These are phyloP conservation scores for Phytophthora pistaciae DNA, from an alignment of 352 stramenopile genomes.

Conservation along the genomic window DNA sequence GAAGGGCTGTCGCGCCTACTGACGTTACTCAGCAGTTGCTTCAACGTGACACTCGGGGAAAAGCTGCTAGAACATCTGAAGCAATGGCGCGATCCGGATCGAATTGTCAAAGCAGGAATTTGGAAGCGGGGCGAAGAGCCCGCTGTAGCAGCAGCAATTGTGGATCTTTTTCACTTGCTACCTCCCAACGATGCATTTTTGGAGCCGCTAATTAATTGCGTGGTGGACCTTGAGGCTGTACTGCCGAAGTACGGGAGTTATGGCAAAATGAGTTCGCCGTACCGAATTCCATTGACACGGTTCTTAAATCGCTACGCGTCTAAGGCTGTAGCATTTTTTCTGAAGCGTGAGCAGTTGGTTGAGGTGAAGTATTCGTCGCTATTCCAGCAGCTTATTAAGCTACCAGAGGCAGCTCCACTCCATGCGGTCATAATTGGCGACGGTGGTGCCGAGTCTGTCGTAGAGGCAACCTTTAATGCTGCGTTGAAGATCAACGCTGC, in stretches of 20 bases:
- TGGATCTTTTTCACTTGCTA: slow-evolving; percentile 97
- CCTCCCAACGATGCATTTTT: slow-evolving; percentile 96
- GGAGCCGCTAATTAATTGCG: slow-evolving; percentile 95
- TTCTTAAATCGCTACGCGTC: slow-evolving; percentile 95
- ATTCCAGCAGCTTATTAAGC: slow-evolving; percentile 95
- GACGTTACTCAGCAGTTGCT: slow-evolving; percentile 96
- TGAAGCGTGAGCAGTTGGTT: slow-evolving; percentile 85
- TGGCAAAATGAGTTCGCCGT: slow-evolving; percentile 92
- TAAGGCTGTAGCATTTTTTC: slow-evolving; percentile 87
- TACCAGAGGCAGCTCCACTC: slow-evolving; percentile 89
- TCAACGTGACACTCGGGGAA: slow-evolving; percentile 98
- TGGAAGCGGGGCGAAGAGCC: slow-evolving; percentile 96
- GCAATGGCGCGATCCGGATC: slow-evolving; percentile 93
- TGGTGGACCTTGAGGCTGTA: slow-evolving; percentile 94
- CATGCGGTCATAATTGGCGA: slow-evolving; percentile 90
- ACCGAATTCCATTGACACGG: slow-evolving; percentile 90
- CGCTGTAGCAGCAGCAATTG: slow-evolving; percentile 94
- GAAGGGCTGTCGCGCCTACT: slow-evolving; percentile 95
- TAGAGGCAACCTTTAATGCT: slow-evolving; percentile 93
- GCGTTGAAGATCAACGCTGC: slow-evolving; percentile 64
- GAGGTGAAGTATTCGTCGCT: slow-evolving; percentile 93
- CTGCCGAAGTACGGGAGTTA: slow-evolving; percentile 93
- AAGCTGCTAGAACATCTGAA: slow-evolving; percentile 98
- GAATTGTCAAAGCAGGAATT: slow-evolving; percentile 92
- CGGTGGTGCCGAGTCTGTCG: slow-evolving; percentile 89